Percentiles rank a stretch among this genome's conserved stretches.
Evolutionary conservation across 2,329 filamentous ascomycete species (phyloP).

Genomic region (Ascomycota sp.): DNA sequence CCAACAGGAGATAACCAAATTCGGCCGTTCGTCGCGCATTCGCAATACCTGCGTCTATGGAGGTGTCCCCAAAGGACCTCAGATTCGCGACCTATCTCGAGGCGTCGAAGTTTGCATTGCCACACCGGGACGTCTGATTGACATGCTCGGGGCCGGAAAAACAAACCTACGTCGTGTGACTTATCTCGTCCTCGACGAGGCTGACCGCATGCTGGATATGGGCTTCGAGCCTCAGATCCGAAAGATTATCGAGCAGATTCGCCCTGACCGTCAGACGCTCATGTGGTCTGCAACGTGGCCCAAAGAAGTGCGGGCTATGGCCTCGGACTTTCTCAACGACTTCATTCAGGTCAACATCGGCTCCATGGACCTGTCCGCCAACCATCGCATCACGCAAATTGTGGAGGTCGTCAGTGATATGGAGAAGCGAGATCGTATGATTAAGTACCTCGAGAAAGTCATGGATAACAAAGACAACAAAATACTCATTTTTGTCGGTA

Average conservation of each 20-base stretch:
- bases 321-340: slow-evolving; percentile 75
- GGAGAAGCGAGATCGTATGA: slow-evolving; percentile 95
- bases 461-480: slow-evolving; percentile 97
- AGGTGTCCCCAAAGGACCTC: slow-evolving; percentile 92
- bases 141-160: slow-evolving; percentile 95
- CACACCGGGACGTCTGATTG: slow-evolving; percentile 90
- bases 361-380: slow-evolving; percentile 87
- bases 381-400: slow-evolving; percentile 94
- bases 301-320: slow-evolving; percentile 88
- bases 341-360: slow-evolving; percentile 99
- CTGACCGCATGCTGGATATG: slow-evolving; percentile 99
- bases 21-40: slow-evolving; percentile 92
- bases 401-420: slow-evolving; percentile 92
- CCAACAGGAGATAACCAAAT: slow-evolving; percentile 96
- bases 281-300: slow-evolving; percentile 99
- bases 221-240: slow-evolving; percentile 99
- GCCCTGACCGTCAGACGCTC: slow-evolving; percentile 93
- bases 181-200: slow-evolving; percentile 95
- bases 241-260: slow-evolving; percentile 95
- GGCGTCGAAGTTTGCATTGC: slow-evolving; percentile 98
- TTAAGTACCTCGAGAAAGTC: slow-evolving; percentile 91
- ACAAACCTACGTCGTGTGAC: slow-evolving; percentile 96
- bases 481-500: slow-evolving; percentile 81
- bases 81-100: slow-evolving; percentile 84
- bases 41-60: slow-evolving; percentile 98